Evolutionary conservation across 1,284 basidiomycete genomes (phyloP), one percentile per base, ranked within the genome.

Genomic region (Melampsora abietis-canadensis): DNA sequence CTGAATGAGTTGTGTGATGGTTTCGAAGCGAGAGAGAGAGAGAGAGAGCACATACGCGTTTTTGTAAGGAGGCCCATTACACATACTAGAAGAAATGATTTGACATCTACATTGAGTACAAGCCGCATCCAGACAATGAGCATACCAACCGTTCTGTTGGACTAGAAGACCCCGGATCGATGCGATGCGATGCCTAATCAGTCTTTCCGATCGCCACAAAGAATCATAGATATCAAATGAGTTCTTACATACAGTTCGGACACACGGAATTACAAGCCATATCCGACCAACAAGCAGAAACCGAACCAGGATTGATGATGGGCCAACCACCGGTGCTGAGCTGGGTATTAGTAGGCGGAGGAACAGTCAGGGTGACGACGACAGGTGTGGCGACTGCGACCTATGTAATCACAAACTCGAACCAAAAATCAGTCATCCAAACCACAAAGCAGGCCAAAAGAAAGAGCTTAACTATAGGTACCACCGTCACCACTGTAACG

Each of bases 141-240:
- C 70, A 60, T 73, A 73, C 70, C 70, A 73, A 31, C 70, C 70
- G 37, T 73, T 73, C n/a, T 73, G 70, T 37, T 73, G 70, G 30
- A 73, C 70, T 73, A 17, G 2, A 10, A 40, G 15, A 19, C n/a
- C n/a, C n/a, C n/a, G n/a, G n/a, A n/a, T n/a, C n/a, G n/a, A n/a
- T n/a, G n/a, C n/a, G n/a, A n/a, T n/a, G n/a, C n/a, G n/a, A n/a
- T n/a, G n/a, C n/a, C n/a, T n/a, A n/a, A n/a, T n/a, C n/a, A n/a
- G n/a, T n/a, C n/a, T n/a, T n/a, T n/a, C n/a, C n/a, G n/a, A n/a
- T n/a, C n/a, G n/a, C n/a, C n/a, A n/a, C n/a, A n/a, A n/a, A n/a
- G n/a, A n/a, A n/a, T n/a, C n/a, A n/a, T n/a, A n/a, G n/a, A n/a
- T 37, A 34, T 34, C 34, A 34, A 34, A 34, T 34, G 34, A 34